Base-by-base conservation (phyloP, 352 stramenopile species). In the Phytopythium oedochilum region DNA sequence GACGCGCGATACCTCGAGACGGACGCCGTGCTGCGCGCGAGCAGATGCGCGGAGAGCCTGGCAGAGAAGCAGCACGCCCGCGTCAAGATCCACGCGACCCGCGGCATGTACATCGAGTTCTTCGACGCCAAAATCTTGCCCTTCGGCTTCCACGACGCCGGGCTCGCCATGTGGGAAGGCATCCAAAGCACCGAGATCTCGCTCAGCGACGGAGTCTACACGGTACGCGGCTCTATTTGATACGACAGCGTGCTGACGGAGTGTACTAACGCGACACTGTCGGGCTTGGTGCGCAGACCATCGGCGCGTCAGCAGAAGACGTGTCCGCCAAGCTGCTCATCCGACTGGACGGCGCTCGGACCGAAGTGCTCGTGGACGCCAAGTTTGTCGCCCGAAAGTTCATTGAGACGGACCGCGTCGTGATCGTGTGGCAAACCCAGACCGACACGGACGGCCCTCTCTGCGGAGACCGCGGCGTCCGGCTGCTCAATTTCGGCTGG, bases 401-500 rank as follows among this genome's bases (percentile, higher is more conserved):
- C 35, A 28, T 54, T 3, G 54, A 71, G 28, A 9, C 49, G 7
- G 34, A 60, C 1, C 58, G 58, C 1, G 55, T 66, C 22, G 29
- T 70, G 7, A 35, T 70, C 11, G 49, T 70, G 8, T 70, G 58
- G 63, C 43, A 52, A 2, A 54, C 43, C 3, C 40, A 65, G 11
- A 31, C 61, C 22, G 57, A 66, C 25, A 60, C 63, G 0, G 50
- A 34, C 57, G 20, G 50, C 38, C 26, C 40, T 48, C 42, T 51
- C 7, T 36, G 61, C 60, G 15, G 51, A 25, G 23, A 47, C 34
- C 6, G 50, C 59, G 50, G 63, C 29, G 32, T 70, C 6, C 38
- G 55, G 5, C 60, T 73, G 23, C 47, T 64, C 31, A 53, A 63
- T 8, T 46, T 44, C 11, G 65, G 65, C 20, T 70, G 55, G 54